These are phyloP conservation scores for Gaeumannomyces tritici DNA, from an alignment of 2,329 filamentous ascomycete genomes.

Conservation along the genomic window DNA sequence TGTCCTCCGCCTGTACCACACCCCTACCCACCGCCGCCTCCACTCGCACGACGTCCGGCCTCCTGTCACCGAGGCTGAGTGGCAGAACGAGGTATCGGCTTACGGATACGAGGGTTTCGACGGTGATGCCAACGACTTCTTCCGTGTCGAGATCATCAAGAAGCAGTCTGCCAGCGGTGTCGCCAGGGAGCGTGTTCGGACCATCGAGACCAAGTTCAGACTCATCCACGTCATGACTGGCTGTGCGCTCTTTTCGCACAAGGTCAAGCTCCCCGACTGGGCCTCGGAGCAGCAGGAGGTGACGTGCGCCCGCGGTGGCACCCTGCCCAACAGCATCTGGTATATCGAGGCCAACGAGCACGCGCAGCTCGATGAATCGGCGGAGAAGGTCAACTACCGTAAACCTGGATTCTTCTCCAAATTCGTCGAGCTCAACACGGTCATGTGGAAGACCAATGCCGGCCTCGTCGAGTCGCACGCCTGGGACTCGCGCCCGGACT, in stretches of 20 bases:
- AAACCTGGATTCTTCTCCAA: constrained; percentile 94
- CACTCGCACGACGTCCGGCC: constrained; percentile 93
- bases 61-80: constrained; percentile 77
- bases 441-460: constrained; percentile 99
- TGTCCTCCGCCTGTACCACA: constrained; percentile 75
- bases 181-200: constrained; percentile 78
- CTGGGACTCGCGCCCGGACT: constrained; percentile 91
- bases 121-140: constrained; percentile 92
- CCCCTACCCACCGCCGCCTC: constrained; percentile 73
- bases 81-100: constrained; percentile 93
- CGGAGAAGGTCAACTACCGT: constrained; percentile 93
- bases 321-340: constrained; percentile 93
- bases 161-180: constrained; percentile 68
- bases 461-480: constrained; percentile 93
- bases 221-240: constrained; percentile 95
- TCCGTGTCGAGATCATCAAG: constrained; percentile 91
- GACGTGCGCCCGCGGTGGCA: constrained; percentile 88
- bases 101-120: constrained; percentile 97
- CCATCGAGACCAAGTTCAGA: constrained; percentile 94
- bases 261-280: constrained; percentile 97
- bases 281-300: constrained; percentile 97
- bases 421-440: constrained; percentile 92
- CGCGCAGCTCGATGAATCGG: constrained; percentile 59
- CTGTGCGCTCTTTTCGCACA: constrained; percentile 94
- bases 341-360: constrained; percentile 90